These are phyloP conservation scores for Chlorencoelia australis DNA, from an alignment of 2,329 filamentous ascomycete genomes.

Conservation along the genomic window DNA sequence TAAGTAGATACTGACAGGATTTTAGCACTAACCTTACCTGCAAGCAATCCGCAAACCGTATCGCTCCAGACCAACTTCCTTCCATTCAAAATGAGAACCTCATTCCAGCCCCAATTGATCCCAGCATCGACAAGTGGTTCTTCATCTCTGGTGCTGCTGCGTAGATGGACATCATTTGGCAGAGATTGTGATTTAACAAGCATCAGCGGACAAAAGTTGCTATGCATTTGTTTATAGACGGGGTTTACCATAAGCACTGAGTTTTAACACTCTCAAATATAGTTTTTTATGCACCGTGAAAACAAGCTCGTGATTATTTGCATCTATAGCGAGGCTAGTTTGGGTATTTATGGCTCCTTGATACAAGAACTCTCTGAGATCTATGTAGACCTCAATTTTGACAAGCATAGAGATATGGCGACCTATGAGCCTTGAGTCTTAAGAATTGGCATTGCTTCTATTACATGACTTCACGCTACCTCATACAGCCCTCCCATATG, in stretches of 20 bases:
- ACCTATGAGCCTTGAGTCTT: no score
- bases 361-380: no score
- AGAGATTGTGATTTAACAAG: constrained; percentile 5
- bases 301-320: no score
- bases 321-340: no score
- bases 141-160: constrained; percentile 96
- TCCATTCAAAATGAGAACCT: constrained; percentile 79
- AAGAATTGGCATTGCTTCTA: no score
- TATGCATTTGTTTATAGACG: constrained; percentile 8
- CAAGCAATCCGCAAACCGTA: constrained; percentile 60
- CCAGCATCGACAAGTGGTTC: constrained; percentile 99
- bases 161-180: constrained; percentile 35
- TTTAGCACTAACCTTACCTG: constrained; percentile 74
- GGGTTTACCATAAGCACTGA: constrained; percentile 2
- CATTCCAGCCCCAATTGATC: constrained; percentile 78
- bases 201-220: constrained; percentile 11
- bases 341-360: no score
- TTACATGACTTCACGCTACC: constrained; percentile 4
- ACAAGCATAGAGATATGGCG: no score
- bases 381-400: no score
- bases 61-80: constrained; percentile 59
- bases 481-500: constrained; percentile 22
- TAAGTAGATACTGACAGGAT: constrained; percentile 28
- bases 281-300: no score
- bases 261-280: no score